Conservation (phyloP, 2,329 filamentous ascomycete genomes). For the Stylonectria norvegica region DNA sequence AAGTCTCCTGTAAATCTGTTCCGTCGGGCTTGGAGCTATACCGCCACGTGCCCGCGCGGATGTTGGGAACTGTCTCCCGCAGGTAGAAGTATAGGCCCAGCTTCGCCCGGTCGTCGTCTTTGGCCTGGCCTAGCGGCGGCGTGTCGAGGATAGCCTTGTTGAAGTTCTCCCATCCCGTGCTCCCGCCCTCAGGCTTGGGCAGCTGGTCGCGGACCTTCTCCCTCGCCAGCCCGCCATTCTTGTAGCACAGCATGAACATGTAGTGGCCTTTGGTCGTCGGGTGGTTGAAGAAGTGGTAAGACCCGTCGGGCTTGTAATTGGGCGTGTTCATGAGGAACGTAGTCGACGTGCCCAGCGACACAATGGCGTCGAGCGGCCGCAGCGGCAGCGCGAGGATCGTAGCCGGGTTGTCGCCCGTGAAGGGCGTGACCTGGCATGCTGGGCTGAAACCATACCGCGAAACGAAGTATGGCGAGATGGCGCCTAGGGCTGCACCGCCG, state of each 20-base stretch:
- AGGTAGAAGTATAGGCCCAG: slow-evolving; percentile 93
- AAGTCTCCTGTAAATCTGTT: slow-evolving; percentile 43
- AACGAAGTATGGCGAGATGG: slow-evolving; percentile 75
- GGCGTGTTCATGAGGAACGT: slow-evolving; percentile 97
- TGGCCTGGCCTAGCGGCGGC: slow-evolving; percentile 63
- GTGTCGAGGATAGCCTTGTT: slow-evolving; percentile 68
- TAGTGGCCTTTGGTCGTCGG: slow-evolving; percentile 85
- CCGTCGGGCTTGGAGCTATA: slow-evolving; percentile 62
- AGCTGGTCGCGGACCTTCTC: slow-evolving; percentile 85
- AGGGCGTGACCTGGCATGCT: slow-evolving; percentile 75
- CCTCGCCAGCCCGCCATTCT: slow-evolving; percentile 91
- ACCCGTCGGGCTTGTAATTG: slow-evolving; percentile 82
- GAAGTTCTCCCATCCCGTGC: slow-evolving; percentile 73
- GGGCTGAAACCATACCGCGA: slow-evolving; percentile 71
- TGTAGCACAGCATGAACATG: slow-evolving; percentile 99
- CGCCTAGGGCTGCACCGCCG: slow-evolving; percentile 74
- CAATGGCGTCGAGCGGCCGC: slow-evolving; percentile 84
- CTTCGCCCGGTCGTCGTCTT: slow-evolving; percentile 60
- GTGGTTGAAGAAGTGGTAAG: slow-evolving; percentile 98
- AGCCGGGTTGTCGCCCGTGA: slow-evolving; percentile 93
- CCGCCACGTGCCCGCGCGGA: slow-evolving; percentile 81
- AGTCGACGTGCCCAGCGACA: slow-evolving; percentile 89
- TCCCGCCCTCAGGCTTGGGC: slow-evolving; percentile 46
- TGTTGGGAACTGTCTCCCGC: slow-evolving; percentile 92
- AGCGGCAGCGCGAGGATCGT: slow-evolving; percentile 91